These are phyloP conservation scores for Penium margaritaceum DNA, from an alignment of 139 green algal species.

Conservation along the genomic window DNA sequence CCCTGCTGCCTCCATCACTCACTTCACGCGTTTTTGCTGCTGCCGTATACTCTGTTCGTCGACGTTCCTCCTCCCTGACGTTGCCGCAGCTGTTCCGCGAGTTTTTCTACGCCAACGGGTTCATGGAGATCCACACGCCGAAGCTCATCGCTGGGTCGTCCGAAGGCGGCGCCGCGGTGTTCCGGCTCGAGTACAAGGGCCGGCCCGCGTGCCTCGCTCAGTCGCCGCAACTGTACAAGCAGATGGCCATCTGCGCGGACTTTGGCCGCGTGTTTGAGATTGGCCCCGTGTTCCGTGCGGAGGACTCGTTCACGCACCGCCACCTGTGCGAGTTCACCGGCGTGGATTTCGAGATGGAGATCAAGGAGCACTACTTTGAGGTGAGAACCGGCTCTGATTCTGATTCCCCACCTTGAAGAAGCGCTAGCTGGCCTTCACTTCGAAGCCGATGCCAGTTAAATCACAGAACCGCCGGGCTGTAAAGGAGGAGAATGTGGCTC, in stretches of 20 bases:
- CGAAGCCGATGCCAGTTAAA: no score
- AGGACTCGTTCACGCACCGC: conserved; percentile 91
- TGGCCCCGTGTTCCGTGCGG: conserved; percentile 89
- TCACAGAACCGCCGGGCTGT: no score
- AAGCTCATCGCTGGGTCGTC: conserved; percentile 74
- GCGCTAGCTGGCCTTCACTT: no score
- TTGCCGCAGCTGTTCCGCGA: conserved; percentile 70
- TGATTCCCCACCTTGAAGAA: no score
- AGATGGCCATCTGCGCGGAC: conserved; percentile 94
- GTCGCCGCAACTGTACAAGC: conserved; percentile 92
- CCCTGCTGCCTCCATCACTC: no score
- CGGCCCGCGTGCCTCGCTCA: conserved; percentile 83
- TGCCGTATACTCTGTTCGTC: background rate
- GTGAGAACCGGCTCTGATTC: no score
- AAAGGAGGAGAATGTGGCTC: no score
- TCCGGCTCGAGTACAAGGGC: conserved; percentile 92
- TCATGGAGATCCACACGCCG: conserved; percentile 96
- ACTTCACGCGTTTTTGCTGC: no score
- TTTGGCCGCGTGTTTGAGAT: conserved; percentile 90
- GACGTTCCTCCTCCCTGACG: background rate
- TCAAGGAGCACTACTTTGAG: conserved; percentile 94
- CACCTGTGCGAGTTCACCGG: conserved; percentile 99
- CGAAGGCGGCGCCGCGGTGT: conserved; percentile 86
- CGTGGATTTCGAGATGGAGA: conserved; percentile 96
- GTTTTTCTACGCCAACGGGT: conserved; percentile 61